Conservation (phyloP, 768 basidiomycete genomes). For the Mycena vitilis region DNA sequence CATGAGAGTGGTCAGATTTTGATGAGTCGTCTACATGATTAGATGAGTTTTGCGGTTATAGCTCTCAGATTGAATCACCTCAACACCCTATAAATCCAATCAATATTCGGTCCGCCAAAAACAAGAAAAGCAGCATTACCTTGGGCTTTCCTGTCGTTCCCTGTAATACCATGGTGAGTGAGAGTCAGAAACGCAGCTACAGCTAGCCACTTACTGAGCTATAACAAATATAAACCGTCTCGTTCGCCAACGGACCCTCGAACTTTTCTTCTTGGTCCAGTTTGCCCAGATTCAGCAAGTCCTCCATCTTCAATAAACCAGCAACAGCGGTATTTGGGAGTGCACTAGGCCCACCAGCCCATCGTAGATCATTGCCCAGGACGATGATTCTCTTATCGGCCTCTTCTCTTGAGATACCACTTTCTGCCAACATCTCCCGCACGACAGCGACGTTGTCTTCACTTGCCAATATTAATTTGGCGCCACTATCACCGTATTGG, state of each 20-base stretch:
- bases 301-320: constrained; percentile 54
- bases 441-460: constrained; percentile 71
- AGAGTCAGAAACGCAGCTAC: neutral
- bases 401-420: constrained; percentile 60
- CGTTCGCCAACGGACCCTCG: constrained; percentile 61
- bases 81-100: constrained; percentile 46
- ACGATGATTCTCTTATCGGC: constrained; percentile 69
- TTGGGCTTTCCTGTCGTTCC: constrained; percentile 88
- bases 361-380: constrained; percentile 58
- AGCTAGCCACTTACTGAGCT: constrained; percentile 46
- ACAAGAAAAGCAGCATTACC: constrained; percentile 40
- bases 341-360: constrained; percentile 54
- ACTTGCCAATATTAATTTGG: constrained; percentile 71
- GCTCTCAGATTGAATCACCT: constrained; percentile 45
- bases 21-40: constrained; percentile 65
- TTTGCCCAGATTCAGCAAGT: constrained; percentile 63
- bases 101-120: neutral
- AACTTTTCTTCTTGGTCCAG: constrained; percentile 67
- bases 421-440: constrained; percentile 63
- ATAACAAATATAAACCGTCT: constrained; percentile 77
- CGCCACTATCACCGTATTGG: constrained; percentile 77
- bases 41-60: constrained; percentile 12
- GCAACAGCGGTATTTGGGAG: constrained; percentile 41
- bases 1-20: constrained; percentile 72
- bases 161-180: constrained; percentile 40